phyloP scores from a whole-genome alignment of 192 early-diverging fungal species.

The Podila epigama region DNA sequence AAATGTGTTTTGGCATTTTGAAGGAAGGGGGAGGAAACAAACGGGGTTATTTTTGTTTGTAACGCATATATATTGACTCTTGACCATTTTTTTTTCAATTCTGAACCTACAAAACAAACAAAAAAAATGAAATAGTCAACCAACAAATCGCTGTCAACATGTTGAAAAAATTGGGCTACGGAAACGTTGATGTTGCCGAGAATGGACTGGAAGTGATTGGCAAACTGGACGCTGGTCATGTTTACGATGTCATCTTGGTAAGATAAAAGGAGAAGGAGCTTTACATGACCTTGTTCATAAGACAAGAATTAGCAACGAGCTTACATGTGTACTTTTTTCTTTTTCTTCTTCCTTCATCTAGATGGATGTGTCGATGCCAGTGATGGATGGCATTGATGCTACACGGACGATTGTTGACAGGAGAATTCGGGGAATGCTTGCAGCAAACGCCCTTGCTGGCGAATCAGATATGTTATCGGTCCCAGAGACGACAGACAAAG shows the following conservation, averaged over 20 bases:
- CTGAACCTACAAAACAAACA: too few relatives aligned
- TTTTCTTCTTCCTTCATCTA: neutral
- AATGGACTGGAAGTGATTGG: constrained; percentile 60
- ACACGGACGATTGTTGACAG: constrained; percentile 49
- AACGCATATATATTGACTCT: neutral
- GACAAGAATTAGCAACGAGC: neutral
- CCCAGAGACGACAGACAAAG: neutral
- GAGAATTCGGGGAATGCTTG: constrained; percentile 14
- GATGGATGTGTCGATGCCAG: constrained; percentile 62
- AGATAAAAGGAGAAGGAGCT: too few relatives aligned
- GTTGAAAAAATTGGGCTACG: constrained; percentile 57
- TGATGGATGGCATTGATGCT: constrained; percentile 57
- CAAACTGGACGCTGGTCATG: constrained; percentile 38
- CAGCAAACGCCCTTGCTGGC: neutral
- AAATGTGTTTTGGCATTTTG: too few relatives aligned
- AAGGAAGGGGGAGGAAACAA: neutral
- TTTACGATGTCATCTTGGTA: constrained; percentile 59
- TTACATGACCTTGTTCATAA: neutral
- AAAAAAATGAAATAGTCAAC: too few relatives aligned
- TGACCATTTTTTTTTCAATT: neutral
- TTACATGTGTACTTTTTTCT: neutral
- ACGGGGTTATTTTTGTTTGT: neutral
- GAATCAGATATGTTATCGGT: neutral
- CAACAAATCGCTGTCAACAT: constrained; percentile 64
- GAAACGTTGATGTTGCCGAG: constrained; percentile 53